Conservation (phyloP, 371 early-diverging fungal genomes). For the Thermomucor indicae-seudaticae region DNA sequence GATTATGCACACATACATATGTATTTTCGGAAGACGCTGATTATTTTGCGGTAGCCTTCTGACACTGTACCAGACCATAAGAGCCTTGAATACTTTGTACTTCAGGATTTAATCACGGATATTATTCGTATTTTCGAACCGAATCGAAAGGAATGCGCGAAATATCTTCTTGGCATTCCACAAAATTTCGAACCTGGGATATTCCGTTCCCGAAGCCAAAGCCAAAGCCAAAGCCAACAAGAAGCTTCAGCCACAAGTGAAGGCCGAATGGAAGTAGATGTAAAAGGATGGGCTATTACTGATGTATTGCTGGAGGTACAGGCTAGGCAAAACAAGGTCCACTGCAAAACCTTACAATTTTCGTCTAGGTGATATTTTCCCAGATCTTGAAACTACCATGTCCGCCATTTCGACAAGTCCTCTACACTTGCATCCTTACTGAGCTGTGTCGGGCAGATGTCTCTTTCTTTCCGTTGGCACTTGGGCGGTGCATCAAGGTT, state of each 20-base stretch:
- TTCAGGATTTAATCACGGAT: slow-evolving; percentile 79
- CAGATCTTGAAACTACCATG: slow-evolving; percentile 71
- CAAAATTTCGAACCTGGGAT: slow-evolving; percentile 53
- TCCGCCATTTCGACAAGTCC: slow-evolving; percentile 63
- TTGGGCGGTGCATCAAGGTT: slow-evolving; percentile 55
- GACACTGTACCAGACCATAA: slow-evolving; percentile 46
- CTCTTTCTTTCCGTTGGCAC: slow-evolving; percentile 58
- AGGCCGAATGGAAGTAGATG: slow-evolving; percentile 17
- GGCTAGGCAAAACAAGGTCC: no score
- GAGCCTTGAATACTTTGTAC: slow-evolving; percentile 66
- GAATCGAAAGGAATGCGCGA: slow-evolving; percentile 80
- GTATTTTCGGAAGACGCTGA: not conserved
- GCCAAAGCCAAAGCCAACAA: slow-evolving; percentile 11
- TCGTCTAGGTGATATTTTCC: slow-evolving; percentile 51
- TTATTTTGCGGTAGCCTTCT: slow-evolving; percentile 9
- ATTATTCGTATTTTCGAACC: slow-evolving; percentile 72
- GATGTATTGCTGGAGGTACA: slow-evolving; percentile 40
- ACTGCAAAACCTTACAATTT: no score
- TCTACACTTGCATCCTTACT: slow-evolving; percentile 76
- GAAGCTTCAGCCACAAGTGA: slow-evolving; percentile 10
- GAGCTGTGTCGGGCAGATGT: slow-evolving; percentile 78
- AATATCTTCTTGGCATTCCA: slow-evolving; percentile 60
- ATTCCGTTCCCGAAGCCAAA: slow-evolving; percentile 22
- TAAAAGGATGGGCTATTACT: slow-evolving; percentile 27
- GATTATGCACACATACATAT: not conserved